Evolutionary conservation across 495 filamentous ascomycete species (phyloP), one percentile per base, ranked within the genome.

Genomic region (Neurospora sp.): DNA sequence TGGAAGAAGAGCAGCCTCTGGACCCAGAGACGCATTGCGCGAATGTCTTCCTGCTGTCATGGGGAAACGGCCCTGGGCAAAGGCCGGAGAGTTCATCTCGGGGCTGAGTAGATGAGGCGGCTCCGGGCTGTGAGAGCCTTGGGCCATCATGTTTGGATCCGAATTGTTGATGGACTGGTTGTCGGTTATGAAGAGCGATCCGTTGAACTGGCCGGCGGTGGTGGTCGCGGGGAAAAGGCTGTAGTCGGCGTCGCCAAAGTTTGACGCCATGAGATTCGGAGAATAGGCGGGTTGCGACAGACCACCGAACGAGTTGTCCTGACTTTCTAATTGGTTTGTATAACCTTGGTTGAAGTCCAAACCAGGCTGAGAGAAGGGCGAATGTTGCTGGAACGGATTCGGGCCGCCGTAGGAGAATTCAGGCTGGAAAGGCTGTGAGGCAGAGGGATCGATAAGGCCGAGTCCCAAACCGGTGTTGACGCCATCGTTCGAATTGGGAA

Each of bases 11-110:
- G 93, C 92, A 49, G 90, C 92, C 66, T 93, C 87, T 4, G 94
- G 94, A 66, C 92, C 93, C 54, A 97, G 83, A 9, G 94, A 97
- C 23, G 91, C 87, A 80, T 94, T 89, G 62, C 93, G 88, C 20
- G 94, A 96, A 83, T 96, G 90, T 44, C 78, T 80, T 73, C 86
- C 77, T 75, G 88, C 76, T 73, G 90, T 78, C 79, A 86, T 72
- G 76, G 88, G 75, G 79, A 88, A 87, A 74, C 85, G 84, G 72
- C 86, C 84, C 75, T 90, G 88, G 78, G 83, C 88, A 77, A 91
- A 87, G 46, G 82, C 85, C 11, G 87, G 88, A 46, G 84, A 88
- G 75, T 87, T 83, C 76, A 86, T 90, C 77, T 92, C 88, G 70
- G 90, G 88, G 74, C 90, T 88, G 70, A 93, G 87, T 71, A 94